phyloP scores from a whole-genome alignment of 768 basidiomycete genomes.

The Cystobasidium onofrii region DNA sequence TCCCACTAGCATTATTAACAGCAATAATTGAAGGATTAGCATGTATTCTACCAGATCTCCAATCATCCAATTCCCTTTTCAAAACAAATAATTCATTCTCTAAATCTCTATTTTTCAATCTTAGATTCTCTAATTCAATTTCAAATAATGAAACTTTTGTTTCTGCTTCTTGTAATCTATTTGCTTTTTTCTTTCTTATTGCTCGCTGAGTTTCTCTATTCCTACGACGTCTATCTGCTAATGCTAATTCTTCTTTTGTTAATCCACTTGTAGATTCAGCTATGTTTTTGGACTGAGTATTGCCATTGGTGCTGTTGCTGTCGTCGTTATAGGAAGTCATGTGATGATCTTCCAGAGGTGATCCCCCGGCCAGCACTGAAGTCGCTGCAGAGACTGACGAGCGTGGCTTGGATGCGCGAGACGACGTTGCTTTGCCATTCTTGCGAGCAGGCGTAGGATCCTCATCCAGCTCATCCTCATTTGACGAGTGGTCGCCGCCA shows the following conservation, averaged over 20 bases:
- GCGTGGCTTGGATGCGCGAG: background rate
- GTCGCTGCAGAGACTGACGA: background rate
- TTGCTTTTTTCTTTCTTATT: slow-evolving; percentile 15
- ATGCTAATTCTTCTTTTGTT: slow-evolving; percentile 8
- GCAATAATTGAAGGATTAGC: background rate
- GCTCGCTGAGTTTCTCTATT: slow-evolving; percentile 22
- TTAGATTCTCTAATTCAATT: slow-evolving; percentile 21
- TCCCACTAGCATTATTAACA: background rate
- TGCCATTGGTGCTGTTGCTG: background rate
- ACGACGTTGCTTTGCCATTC: background rate
- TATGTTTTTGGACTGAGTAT: background rate
- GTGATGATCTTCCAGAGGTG: background rate
- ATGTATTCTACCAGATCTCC: slow-evolving; percentile 2
- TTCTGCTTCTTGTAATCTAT: slow-evolving; percentile 31
- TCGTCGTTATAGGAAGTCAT: background rate
- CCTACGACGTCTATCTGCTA: slow-evolving; percentile 1
- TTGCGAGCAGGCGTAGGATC: background rate
- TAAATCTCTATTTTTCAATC: background rate
- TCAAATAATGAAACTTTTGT: slow-evolving; percentile 33
- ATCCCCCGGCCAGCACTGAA: background rate
- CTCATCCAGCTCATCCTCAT: background rate
- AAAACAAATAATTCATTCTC: background rate
- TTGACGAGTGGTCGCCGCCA: background rate
- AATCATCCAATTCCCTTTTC: slow-evolving; percentile 1
- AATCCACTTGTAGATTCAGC: background rate